Base-by-base conservation (phyloP, 805 yeast genomes). In the Yarrowia deformans region DNA sequence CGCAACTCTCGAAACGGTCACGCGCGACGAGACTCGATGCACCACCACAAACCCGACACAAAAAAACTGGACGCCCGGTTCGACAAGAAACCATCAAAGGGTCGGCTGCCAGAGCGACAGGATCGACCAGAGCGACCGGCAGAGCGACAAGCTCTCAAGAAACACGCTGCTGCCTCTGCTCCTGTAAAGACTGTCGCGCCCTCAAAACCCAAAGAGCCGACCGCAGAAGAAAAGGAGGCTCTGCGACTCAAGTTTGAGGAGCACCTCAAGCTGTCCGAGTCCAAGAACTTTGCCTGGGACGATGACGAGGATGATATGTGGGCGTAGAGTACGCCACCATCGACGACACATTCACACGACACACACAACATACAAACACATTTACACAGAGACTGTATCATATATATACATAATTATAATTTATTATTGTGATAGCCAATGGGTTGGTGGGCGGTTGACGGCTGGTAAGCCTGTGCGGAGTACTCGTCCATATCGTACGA, bases 281-380 rank as follows among this genome's bases (percentile, higher is more conserved):
- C 40, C 14, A 60, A 60, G 9, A 60, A 43, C 52, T 60, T 60
- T 60, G 45, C 66, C 40, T 60, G 66, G 66, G 66, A 60, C 42
- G 66, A 60, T 18, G 66, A 60, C 6, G 66, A 60, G 3, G 66
- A 60, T 29, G 64, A 58, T 29, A 32, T 43, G 49, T 58, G 64
- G 64, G 49, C 58, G n/a, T 52, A 52, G 39, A 45, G 9, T 2
- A 23, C 29, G 29, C 49, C 19, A 9, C 29, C 4, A 16, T 23
- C 32, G 12, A 8, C 19, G 32, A 45, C 23, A 49, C 55, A 34
- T 34, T 32, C 3, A 56, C 29, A 43, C 48, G 18, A 16, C 43
- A n/a, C 39, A 23, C 29, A 23, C 29, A 39, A n/a, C 39, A 23
- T 4, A 23, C 29, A 39, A 13, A 23, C 34, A 37, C 60, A 39